Base-by-base conservation (phyloP, 441 rosid species). In the Eutrema salsugineum region DNA sequence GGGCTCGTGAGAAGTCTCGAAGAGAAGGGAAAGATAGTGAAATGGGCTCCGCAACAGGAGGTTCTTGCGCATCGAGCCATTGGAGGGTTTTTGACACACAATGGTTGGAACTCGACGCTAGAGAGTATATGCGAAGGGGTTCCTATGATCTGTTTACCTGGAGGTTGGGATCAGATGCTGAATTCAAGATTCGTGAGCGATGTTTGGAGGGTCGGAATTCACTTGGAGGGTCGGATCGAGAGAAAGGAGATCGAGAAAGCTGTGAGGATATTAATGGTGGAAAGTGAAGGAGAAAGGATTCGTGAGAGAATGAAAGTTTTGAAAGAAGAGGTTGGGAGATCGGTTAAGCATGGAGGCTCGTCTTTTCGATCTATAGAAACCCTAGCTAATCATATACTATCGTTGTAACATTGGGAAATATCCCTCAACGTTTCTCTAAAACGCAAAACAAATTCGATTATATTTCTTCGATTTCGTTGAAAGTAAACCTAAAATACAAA, bases 61-160 rank as follows among this genome's bases (percentile, higher is more conserved):
- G 89, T 89, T 10, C 66, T 89, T 19, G 83, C 77, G 4, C 92
- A 85, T 43, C 70, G 76, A 2, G 68, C 86, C 0, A 57, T 78
- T 11, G 90, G 85, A 1, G 87, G 81, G 22, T 89, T 87, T 71
- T 82, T 84, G 86, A 87, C 84, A 2, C 95, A 89, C 56, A 77
- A 63, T 46, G 87, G 90, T 3, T 88, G 90, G 91, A 86, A 88
- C 64, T 86, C 91, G 24, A 85, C 85, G 2, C 49, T 85, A 66
- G 91, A 89, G 71, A 86, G 91, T 32, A 56, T 84, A 2, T 80
- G 80, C 42, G 85, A 84, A 57, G 88, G 90, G 11, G 84, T 89
- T 14, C 91, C 88, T 0, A 83, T 90, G 91, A 83, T 87, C 10
- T 87, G 90, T 33, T 73, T 53, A 75, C 95, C 95, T 4, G 63